Base-by-base conservation (phyloP, 345 rosid species). In the Gossypium bickii region DNA sequence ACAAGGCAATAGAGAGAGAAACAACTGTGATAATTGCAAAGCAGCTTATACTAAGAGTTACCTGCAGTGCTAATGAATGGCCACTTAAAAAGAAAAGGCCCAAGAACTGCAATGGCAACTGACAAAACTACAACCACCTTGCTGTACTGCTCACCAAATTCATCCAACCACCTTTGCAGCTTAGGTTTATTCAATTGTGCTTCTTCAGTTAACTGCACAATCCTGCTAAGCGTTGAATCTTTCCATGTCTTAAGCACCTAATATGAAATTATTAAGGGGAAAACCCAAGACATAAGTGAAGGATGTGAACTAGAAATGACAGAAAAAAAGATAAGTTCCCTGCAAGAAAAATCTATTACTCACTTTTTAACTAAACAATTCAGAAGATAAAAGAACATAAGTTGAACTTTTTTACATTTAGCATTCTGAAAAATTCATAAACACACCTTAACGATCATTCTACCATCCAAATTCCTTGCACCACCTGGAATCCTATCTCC, bases 121-220 rank as follows among this genome's bases (percentile, higher is more conserved):
- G 99, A 93, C 82, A 93, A 78, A 71, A 87, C 89, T 24, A 95
- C 90, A 49, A 95, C 98, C 84, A 93, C 92, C 78, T 90, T 90
- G 88, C 98, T 93, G 79, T 95, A 95, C 43, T 27, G 86, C 80
- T 91, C 99, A 44, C 99, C 98, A 80, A 95, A 95, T 75, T 95
- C 98, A 82, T 95, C 99, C 60, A 95, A 84, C 97, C 99, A 95
- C 82, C 93, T 86, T 73, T 93, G 96, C 80, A 95, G 99, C 84
- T 89, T 93, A 61, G 98, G 97, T 67, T 87, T 95, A 79, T 88
- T 95, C 69, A 84, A 70, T 52, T 90, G 98, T 52, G 98, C 99
- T 87, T 95, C 98, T 82, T 95, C 97, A 13, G 98, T 95, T 82
- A 95, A 79, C 79, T 95, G 97, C 78, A 95, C 94, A 57, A 95